These are phyloP conservation scores for Penicillium sp. DNA, from an alignment of 2,329 filamentous ascomycete species.

Conservation along the genomic window DNA sequence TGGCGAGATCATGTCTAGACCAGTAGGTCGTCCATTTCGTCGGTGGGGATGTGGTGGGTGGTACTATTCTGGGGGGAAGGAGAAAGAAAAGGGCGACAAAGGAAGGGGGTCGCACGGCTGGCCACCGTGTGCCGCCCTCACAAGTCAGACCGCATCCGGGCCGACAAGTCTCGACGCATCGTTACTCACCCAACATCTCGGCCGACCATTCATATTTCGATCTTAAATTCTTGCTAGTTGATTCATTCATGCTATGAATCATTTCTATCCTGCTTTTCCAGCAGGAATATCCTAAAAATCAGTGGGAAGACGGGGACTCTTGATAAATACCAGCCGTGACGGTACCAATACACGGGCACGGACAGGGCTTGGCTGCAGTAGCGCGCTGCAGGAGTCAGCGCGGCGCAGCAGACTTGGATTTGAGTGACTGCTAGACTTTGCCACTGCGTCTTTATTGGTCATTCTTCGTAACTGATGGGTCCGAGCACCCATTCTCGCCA, in stretches of 20 bases:
- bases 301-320: neutral
- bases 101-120: constrained; percentile 10
- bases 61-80: constrained; percentile 4
- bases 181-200: constrained; percentile 4
- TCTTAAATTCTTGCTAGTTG: neutral
- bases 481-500: too few species aligned
- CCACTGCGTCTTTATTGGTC: neutral
- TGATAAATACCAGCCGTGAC: constrained; percentile 11
- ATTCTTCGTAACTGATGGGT: too few species aligned
- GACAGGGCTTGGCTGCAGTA: constrained; percentile 6
- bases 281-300: neutral
- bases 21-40: constrained; percentile 13
- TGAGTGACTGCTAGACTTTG: neutral
- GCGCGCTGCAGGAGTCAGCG: constrained; percentile 1
- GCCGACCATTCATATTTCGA: neutral
- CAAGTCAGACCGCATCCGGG: neutral
- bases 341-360: neutral
- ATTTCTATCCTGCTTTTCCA: neutral
- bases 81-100: constrained; percentile 12
- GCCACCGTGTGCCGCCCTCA: neutral
- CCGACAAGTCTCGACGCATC: neutral
- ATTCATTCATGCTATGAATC: neutral
- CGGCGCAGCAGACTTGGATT: neutral
- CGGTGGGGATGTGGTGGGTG: constrained; percentile 1
- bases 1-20: constrained; percentile 6